These are phyloP conservation scores for Melampsora larici-populina DNA, from an alignment of 1,284 basidiomycete species.

Conservation along the genomic window DNA sequence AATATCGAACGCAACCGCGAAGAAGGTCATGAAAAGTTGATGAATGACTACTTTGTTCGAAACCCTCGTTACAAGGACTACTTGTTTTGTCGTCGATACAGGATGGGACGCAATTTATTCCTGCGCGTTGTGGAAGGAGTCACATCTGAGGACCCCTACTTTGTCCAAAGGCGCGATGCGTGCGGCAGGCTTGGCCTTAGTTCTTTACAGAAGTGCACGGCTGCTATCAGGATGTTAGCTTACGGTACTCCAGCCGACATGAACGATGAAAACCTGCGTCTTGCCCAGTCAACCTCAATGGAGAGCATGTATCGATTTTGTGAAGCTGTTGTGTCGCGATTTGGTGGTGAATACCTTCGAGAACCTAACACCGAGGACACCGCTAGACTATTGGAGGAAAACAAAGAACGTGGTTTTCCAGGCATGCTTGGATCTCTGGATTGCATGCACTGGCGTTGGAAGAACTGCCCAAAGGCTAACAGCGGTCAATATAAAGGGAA, in stretches of 20 bases:
- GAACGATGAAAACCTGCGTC: no score
- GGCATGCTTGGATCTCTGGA: neutral
- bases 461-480: conserved; percentile 11
- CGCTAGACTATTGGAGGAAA: neutral
- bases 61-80: neutral
- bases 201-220: neutral
- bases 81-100: neutral
- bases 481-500: no score
- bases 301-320: neutral
- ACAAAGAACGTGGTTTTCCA: neutral
- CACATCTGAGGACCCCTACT: neutral
- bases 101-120: neutral
- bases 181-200: neutral
- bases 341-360: neutral
- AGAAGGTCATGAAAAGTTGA: no score
- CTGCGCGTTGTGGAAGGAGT: neutral
- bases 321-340: neutral
- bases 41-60: no score
- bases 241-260: no score
- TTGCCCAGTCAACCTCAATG: neutral
- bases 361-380: neutral
- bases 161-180: neutral
- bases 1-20: no score
- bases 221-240: neutral
- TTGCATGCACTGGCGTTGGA: conserved; percentile 26